A percentile compares a stretch with the other conserved stretches of the same genome.
Conservation (phyloP, 176 grass and related monocot species). For the Saccharum spontaneum region DNA sequence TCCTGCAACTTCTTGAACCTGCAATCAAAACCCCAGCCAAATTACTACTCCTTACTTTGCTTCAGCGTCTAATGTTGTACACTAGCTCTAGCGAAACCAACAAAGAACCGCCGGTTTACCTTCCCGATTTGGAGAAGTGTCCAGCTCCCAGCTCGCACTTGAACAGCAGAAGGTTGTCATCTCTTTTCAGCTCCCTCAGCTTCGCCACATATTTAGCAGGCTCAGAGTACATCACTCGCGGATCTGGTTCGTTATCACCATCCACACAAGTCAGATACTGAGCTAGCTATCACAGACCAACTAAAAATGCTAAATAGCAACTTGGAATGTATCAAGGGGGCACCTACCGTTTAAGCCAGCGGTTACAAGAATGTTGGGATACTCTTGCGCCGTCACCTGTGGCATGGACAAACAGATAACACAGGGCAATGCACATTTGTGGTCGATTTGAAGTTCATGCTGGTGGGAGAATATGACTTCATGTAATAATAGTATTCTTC, state of each 20-base stretch:
- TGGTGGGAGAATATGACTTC: not conserved
- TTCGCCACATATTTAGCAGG: slow-evolving; percentile 80
- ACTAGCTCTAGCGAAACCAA: not conserved
- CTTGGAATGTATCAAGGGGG: not conserved
- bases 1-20: slow-evolving; percentile 89
- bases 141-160: slow-evolving; percentile 86
- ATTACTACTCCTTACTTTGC: not conserved
- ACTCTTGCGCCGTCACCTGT: slow-evolving; percentile 69
- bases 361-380: slow-evolving; percentile 86
- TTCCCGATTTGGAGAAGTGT: slow-evolving; percentile 86
- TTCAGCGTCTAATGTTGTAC: not conserved
- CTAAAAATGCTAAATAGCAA: not conserved
- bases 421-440: not conserved
- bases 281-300: not conserved
- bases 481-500: not conserved
- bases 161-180: slow-evolving; percentile 68
- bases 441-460: not conserved
- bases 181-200: slow-evolving; percentile 77
- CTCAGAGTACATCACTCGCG: slow-evolving; percentile 78
- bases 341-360: slow-evolving; percentile 84
- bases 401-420: slow-evolving; percentile 13
- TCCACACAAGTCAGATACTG: not conserved
- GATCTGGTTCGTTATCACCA: slow-evolving; percentile 40
- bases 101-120: slow-evolving; percentile 30
- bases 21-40: not conserved